These are phyloP conservation scores for Dimargaris xerosporica DNA, from an alignment of 192 early-diverging fungal species.

Conservation along the genomic window DNA sequence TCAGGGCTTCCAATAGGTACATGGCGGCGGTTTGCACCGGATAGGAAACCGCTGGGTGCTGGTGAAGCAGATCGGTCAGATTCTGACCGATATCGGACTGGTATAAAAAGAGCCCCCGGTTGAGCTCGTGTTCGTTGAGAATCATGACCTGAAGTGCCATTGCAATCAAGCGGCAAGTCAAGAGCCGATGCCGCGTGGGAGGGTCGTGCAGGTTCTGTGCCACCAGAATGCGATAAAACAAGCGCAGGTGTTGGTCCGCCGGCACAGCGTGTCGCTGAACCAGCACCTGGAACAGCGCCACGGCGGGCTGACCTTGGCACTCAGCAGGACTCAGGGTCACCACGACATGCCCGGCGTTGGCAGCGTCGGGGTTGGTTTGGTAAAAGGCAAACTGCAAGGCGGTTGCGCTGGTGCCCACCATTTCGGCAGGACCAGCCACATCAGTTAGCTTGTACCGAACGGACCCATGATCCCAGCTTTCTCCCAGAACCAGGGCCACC, in stretches of 20 bases:
- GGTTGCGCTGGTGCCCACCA: constrained; percentile 23
- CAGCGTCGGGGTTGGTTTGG: constrained; percentile 10
- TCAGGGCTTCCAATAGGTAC: constrained; percentile 68
- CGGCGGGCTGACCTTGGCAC: constrained; percentile 23
- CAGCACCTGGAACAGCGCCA: constrained; percentile 41
- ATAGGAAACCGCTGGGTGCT: constrained; percentile 46
- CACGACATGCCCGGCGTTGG: constrained; percentile 38
- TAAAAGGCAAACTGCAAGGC: constrained; percentile 48
- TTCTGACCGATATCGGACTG: constrained; percentile 76
- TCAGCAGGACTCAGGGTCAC: constrained; percentile 31
- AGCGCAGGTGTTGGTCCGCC: constrained; percentile 51
- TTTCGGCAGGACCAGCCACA: constrained; percentile 23
- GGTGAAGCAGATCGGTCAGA: constrained; percentile 60
- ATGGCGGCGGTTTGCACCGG: constrained; percentile 66
- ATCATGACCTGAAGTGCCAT: constrained; percentile 58
- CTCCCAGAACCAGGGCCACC: constrained; percentile 37
- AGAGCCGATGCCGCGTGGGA: constrained; percentile 35
- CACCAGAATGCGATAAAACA: constrained; percentile 68
- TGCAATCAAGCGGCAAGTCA: constrained; percentile 62
- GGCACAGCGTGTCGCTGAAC: constrained; percentile 53
- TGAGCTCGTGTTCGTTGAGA: constrained; percentile 29
- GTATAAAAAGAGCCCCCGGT: constrained; percentile 66
- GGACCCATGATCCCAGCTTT: constrained; percentile 42
- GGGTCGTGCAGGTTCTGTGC: constrained; percentile 38
- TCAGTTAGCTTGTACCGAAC: constrained; percentile 30